Conservation (phyloP, 306 rosid species). For the Cicer cuneatum region DNA sequence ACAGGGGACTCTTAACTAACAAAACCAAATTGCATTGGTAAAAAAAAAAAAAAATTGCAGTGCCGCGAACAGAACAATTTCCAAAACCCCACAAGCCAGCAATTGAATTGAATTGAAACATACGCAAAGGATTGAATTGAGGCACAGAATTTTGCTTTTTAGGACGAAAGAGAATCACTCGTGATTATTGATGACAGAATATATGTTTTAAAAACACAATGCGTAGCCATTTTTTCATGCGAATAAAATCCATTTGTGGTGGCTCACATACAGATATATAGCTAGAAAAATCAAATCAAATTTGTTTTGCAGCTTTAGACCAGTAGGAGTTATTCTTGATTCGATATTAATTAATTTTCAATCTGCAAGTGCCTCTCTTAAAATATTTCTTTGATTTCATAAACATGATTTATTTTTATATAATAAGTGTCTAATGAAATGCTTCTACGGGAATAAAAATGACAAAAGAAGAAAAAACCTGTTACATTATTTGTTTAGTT, state of each 20-base stretch:
- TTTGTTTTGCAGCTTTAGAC: slow-evolving; percentile 35
- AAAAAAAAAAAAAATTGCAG: not conserved
- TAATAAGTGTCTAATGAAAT: not conserved
- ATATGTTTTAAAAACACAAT: slow-evolving; percentile 28
- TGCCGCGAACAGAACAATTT: not conserved
- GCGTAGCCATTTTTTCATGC: not conserved
- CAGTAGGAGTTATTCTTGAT: slow-evolving; percentile 25
- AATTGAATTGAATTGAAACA: not conserved
- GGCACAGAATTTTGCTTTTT: slow-evolving; percentile 7
- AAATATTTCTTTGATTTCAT: not conserved
- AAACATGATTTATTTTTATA: too few species aligned
- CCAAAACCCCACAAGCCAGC: slow-evolving; percentile 7
- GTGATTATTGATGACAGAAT: slow-evolving; percentile 23
- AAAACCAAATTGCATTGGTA: not conserved
- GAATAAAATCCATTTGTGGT: not conserved
- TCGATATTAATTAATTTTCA: slow-evolving; percentile 10
- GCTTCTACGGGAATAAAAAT: not conserved
- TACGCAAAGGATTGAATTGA: not conserved
- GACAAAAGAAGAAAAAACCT: not conserved
- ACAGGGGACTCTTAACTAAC: not conserved
- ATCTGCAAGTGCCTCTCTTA: not conserved
- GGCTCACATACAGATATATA: slow-evolving; percentile 30
- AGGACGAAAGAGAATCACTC: not conserved
- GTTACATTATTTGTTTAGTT: too few species aligned
- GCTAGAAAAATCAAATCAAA: not conserved